These are phyloP conservation scores for Albophoma yamanashiensis DNA, from an alignment of 2,329 filamentous ascomycete species.

Conservation along the genomic window DNA sequence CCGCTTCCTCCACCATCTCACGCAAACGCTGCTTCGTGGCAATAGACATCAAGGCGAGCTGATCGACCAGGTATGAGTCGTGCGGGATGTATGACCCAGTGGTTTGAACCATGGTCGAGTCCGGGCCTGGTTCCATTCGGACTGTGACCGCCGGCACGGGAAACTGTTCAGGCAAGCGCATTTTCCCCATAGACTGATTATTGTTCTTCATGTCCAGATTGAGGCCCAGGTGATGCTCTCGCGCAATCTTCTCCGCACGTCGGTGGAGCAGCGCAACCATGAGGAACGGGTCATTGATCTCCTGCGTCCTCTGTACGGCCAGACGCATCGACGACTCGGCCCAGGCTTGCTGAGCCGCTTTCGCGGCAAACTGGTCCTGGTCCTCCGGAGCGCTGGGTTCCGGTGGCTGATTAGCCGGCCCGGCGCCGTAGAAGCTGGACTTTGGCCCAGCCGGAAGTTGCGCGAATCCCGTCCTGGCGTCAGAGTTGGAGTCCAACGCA, in stretches of 20 bases:
- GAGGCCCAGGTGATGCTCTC: slow-evolving; percentile 44
- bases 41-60: slow-evolving; percentile 72
- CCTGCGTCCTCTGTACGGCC: slow-evolving; percentile 52
- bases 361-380: slow-evolving; percentile 55
- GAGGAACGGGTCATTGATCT: slow-evolving; percentile 65
- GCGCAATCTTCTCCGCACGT: slow-evolving; percentile 47
- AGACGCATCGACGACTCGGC: slow-evolving; percentile 51
- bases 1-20: slow-evolving; percentile 67
- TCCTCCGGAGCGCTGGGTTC: slow-evolving; percentile 31
- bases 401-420: slow-evolving; percentile 53
- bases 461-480: slow-evolving; percentile 39
- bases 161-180: slow-evolving; percentile 38
- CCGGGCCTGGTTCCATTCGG: slow-evolving; percentile 44
- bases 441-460: slow-evolving; percentile 43
- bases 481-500: slow-evolving; percentile 29
- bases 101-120: slow-evolving; percentile 52
- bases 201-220: slow-evolving; percentile 44
- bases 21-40: slow-evolving; percentile 72
- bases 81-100: slow-evolving; percentile 62
- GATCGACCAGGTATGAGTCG: slow-evolving; percentile 67
- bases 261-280: slow-evolving; percentile 49
- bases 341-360: slow-evolving; percentile 56
- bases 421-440: slow-evolving; percentile 52
- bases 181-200: slow-evolving; percentile 31
- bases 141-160: slow-evolving; percentile 42